Percentiles rank a stretch among this genome's conserved stretches.
These are phyloP conservation scores for Acacia crassicarpa DNA, from an alignment of 306 rosid species.

Conservation along the genomic window DNA sequence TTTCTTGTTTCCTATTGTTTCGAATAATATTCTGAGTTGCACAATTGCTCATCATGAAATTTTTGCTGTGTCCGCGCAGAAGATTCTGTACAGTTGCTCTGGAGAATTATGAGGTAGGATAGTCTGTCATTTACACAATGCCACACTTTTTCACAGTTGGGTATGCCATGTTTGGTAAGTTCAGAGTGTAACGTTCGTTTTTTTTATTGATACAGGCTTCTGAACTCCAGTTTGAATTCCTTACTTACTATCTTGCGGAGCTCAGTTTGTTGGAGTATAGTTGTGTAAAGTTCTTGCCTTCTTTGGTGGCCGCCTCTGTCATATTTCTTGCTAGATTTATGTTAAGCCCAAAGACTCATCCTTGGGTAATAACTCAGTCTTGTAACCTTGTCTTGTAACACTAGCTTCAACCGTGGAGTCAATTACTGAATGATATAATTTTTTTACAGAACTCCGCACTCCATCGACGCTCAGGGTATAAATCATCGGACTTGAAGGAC, in stretches of 20 bases:
- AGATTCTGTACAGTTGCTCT: slow-evolving; percentile 59
- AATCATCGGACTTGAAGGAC: slow-evolving; percentile 59
- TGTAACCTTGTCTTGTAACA: neutral
- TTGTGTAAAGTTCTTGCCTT: slow-evolving; percentile 76
- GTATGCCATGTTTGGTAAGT: neutral
- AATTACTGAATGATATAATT: slow-evolving; percentile 22
- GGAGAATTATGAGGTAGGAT: slow-evolving; percentile 57
- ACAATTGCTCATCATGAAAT: neutral
- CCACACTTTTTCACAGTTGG: neutral
- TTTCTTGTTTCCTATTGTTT: neutral
- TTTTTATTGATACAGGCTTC: slow-evolving; percentile 42
- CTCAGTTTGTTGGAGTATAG: slow-evolving; percentile 81
- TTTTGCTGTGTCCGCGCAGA: slow-evolving; percentile 47
- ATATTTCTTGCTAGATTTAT: slow-evolving; percentile 74
- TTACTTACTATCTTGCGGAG: slow-evolving; percentile 78
- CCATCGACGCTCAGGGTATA: slow-evolving; percentile 58
- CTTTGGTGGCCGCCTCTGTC: slow-evolving; percentile 84
- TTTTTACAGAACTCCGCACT: slow-evolving; percentile 47
- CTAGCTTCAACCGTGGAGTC: neutral
- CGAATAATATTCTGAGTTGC: neutral
- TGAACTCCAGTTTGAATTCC: slow-evolving; percentile 71
- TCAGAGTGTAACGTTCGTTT: slow-evolving; percentile 11
- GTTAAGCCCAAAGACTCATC: slow-evolving; percentile 51
- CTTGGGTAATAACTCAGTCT: slow-evolving; percentile 64
- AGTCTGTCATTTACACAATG: neutral